Evolutionary conservation across 345 rosid species (phyloP).

Genomic region (Murraya koenigii): DNA sequence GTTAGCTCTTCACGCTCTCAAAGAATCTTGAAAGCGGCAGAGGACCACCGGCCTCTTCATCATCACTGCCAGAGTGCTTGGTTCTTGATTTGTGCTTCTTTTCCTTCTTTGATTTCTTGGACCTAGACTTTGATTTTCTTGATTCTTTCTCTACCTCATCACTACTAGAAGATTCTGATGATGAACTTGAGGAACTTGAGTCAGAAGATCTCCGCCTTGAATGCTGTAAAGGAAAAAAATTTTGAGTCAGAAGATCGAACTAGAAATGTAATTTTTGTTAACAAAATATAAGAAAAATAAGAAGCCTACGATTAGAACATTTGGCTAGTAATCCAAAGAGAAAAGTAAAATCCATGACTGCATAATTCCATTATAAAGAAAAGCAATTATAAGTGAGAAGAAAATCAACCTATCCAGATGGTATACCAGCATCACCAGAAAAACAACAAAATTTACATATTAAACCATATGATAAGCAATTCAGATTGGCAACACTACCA

Average conservation of each 20-base stretch:
- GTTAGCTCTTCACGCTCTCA: slow-evolving; percentile 60
- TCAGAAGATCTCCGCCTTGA: slow-evolving; percentile 60
- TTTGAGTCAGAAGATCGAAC: not conserved
- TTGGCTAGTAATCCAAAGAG: not conserved
- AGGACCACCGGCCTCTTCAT: slow-evolving; percentile 64
- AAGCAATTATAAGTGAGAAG: not conserved
- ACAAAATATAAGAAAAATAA: too few species aligned
- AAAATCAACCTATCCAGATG: not conserved
- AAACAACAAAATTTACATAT: not conserved
- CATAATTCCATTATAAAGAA: not conserved
- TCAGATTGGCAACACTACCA: not conserved
- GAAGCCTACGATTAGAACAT: not conserved
- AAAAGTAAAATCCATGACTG: not conserved
- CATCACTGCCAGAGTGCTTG: slow-evolving; percentile 47
- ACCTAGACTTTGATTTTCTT: slow-evolving; percentile 79
- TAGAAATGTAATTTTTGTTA: too few species aligned
- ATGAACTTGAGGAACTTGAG: slow-evolving; percentile 58
- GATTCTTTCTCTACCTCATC: slow-evolving; percentile 75
- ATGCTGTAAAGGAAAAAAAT: slow-evolving; percentile 47
- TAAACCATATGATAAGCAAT: not conserved
- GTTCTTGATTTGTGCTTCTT: slow-evolving; percentile 66
- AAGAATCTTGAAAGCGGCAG: slow-evolving; percentile 93
- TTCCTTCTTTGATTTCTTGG: slow-evolving; percentile 60
- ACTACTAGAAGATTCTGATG: slow-evolving; percentile 71
- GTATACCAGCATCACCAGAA: not conserved